Percentiles rank a stretch among this genome's conserved stretches.
Conservation (phyloP, 2,329 filamentous ascomycete genomes). For the Paecilomyces formosus region DNA sequence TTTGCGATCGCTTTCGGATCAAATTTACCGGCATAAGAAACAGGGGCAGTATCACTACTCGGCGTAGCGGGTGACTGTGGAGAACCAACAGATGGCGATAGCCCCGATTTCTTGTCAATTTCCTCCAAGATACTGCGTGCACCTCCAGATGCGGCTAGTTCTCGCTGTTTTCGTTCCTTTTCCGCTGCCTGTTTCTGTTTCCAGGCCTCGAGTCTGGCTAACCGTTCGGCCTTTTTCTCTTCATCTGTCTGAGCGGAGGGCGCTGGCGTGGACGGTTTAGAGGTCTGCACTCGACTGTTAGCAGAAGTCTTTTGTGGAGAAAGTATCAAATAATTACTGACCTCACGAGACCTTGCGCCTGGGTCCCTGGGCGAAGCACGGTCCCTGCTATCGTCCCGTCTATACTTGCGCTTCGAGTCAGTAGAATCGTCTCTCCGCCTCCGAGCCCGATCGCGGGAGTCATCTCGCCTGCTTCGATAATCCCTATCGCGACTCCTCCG, state of each 20-base stretch:
- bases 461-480: conserved; percentile 63
- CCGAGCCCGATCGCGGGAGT: conserved; percentile 59
- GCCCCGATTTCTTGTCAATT: conserved; percentile 62
- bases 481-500: conserved; percentile 63
- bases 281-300: conserved; percentile 36
- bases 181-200: conserved; percentile 77
- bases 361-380: conserved; percentile 44
- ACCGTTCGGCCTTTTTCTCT: conserved; percentile 70
- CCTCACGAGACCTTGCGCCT: conserved; percentile 49
- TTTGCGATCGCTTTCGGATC: conserved; percentile 81
- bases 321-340: conserved; percentile 31
- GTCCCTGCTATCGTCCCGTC: conserved; percentile 58
- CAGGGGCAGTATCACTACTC: conserved; percentile 42
- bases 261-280: conserved; percentile 42
- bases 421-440: conserved; percentile 62
- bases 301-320: conserved; percentile 8
- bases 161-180: conserved; percentile 64
- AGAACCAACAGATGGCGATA: conserved; percentile 46
- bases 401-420: conserved; percentile 61
- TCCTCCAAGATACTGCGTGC: conserved; percentile 62
- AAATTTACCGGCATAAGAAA: conserved; percentile 69
- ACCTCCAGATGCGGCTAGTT: conserved; percentile 55
- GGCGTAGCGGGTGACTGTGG: conserved; percentile 45
- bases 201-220: conserved; percentile 82
- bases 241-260: conserved; percentile 55